A percentile compares a stretch with the other conserved stretches of the same genome.
Evolutionary conservation across 2,329 filamentous ascomycete species (phyloP).

Genomic region (Scleromitrula shiraiana): DNA sequence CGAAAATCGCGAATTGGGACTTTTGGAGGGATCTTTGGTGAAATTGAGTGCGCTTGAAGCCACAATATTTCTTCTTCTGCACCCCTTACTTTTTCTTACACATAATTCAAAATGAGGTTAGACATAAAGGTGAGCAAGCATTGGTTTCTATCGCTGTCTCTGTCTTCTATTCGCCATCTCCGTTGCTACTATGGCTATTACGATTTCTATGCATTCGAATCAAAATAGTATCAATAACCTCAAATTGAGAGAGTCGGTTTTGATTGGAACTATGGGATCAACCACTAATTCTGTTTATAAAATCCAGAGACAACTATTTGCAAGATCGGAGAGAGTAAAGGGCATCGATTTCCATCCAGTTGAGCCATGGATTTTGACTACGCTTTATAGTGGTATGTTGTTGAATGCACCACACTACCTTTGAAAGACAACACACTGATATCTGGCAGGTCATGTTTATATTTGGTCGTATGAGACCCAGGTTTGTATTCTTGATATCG

Average conservation of each 20-base stretch:
- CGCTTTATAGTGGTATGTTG: slow-evolving; percentile 79
- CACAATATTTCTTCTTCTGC: slow-evolving; percentile 16
- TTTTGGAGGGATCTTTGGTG: slow-evolving; percentile 14
- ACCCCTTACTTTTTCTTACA: slow-evolving; percentile 14
- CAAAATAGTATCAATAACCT: slow-evolving; percentile 13
- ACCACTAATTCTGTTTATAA: slow-evolving; percentile 32
- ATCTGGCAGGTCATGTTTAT: slow-evolving; percentile 77
- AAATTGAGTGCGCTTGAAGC: slow-evolving; percentile 15
- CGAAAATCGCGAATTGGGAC: too few species aligned
- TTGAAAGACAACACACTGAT: slow-evolving; percentile 22
- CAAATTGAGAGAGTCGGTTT: slow-evolving; percentile 17
- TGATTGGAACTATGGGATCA: slow-evolving; percentile 16
- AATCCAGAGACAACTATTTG: slow-evolving; percentile 69
- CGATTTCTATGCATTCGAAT: slow-evolving; percentile 2
- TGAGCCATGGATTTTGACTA: slow-evolving; percentile 95
- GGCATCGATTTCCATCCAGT: slow-evolving; percentile 95
- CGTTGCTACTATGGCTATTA: background rate
- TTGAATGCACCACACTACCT: slow-evolving; percentile 15
- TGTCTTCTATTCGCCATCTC: background rate
- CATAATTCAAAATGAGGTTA: slow-evolving; percentile 42
- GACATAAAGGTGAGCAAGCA: slow-evolving; percentile 51
- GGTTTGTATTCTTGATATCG: slow-evolving; percentile 30
- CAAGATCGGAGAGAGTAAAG: slow-evolving; percentile 92
- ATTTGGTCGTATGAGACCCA: slow-evolving; percentile 99
- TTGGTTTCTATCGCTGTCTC: slow-evolving; percentile 4